Conservation (phyloP, 345 rosid species). For the Anastatica hierochuntica region DNA sequence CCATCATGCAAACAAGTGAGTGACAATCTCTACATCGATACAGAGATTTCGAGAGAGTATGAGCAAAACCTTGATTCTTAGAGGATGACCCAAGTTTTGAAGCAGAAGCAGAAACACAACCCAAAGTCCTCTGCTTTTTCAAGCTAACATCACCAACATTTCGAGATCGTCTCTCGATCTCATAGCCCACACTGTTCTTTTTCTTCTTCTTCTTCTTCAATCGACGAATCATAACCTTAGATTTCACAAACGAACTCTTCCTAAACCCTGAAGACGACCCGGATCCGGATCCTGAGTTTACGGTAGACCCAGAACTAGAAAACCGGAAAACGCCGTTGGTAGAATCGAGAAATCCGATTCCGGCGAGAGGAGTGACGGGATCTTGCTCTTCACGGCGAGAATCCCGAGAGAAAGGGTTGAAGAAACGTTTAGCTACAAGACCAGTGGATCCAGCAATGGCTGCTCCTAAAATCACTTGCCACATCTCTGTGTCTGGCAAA, state of each 20-base stretch:
- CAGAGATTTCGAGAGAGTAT: not conserved
- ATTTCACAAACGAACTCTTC: slow-evolving; percentile 29
- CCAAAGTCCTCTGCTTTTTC: slow-evolving; percentile 53
- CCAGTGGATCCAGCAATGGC: slow-evolving; percentile 70
- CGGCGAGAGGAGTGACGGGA: slow-evolving; percentile 6
- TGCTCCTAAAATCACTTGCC: slow-evolving; percentile 69
- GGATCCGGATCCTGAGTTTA: slow-evolving; percentile 14
- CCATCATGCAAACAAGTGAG: not conserved
- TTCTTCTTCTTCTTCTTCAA: slow-evolving; percentile 16
- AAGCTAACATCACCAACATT: slow-evolving; percentile 30
- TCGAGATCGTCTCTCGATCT: slow-evolving; percentile 29
- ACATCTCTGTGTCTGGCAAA: slow-evolving; percentile 30
- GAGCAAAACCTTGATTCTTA: slow-evolving; percentile 37
- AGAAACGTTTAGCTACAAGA: slow-evolving; percentile 49
- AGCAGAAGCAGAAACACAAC: slow-evolving; percentile 17
- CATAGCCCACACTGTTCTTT: too few relatives aligned
- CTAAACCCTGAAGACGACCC: slow-evolving; percentile 3
- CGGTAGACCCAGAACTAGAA: slow-evolving; percentile 46
- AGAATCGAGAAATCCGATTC: slow-evolving; percentile 15
- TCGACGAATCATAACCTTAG: slow-evolving; percentile 18
- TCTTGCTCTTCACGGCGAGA: slow-evolving; percentile 1
- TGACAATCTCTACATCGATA: not conserved
- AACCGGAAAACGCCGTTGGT: slow-evolving; percentile 55
- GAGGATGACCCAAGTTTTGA: slow-evolving; percentile 32
- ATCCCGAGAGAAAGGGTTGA: slow-evolving; percentile 20